Evolutionary conservation across 306 rosid species (phyloP).

Genomic region (Prosopis cineraria): DNA sequence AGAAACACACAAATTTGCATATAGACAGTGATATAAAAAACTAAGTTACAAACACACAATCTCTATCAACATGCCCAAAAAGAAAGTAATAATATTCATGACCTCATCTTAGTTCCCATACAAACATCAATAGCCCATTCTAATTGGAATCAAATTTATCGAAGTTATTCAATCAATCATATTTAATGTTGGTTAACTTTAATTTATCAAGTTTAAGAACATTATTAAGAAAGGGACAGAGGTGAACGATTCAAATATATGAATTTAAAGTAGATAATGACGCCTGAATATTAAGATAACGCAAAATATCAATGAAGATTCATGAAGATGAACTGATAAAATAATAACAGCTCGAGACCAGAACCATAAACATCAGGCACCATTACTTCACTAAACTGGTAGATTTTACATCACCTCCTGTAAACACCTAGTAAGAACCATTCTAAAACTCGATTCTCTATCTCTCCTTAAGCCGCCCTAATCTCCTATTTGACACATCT

Average conservation of each 20-base stretch:
- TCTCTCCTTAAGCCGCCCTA: conserved; percentile 34
- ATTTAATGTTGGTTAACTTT: too few relatives aligned
- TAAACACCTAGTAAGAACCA: conserved; percentile 42
- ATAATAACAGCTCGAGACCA: background rate
- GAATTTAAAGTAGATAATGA: background rate
- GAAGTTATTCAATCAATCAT: too few relatives aligned
- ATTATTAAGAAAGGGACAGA: background rate
- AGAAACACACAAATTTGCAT: too few relatives aligned
- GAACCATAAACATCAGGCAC: background rate
- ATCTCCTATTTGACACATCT: conserved; percentile 37
- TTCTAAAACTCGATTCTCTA: conserved; percentile 48
- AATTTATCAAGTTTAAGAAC: background rate
- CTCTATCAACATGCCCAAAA: too few relatives aligned
- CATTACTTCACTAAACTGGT: background rate
- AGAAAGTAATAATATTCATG: too few relatives aligned
- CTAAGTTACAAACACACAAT: too few relatives aligned
- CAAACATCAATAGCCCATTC: too few relatives aligned
- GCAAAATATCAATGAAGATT: background rate
- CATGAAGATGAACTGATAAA: background rate
- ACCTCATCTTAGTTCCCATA: too few relatives aligned
- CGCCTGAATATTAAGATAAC: background rate
- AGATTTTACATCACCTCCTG: conserved; percentile 19
- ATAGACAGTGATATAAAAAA: too few relatives aligned
- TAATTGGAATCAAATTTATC: too few relatives aligned
- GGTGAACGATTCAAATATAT: background rate